Percentiles rank a stretch among this genome's conserved stretches.
Evolutionary conservation across 2,329 filamentous ascomycete genomes (phyloP).

Genomic region (Talaromyces amestolkiae): DNA sequence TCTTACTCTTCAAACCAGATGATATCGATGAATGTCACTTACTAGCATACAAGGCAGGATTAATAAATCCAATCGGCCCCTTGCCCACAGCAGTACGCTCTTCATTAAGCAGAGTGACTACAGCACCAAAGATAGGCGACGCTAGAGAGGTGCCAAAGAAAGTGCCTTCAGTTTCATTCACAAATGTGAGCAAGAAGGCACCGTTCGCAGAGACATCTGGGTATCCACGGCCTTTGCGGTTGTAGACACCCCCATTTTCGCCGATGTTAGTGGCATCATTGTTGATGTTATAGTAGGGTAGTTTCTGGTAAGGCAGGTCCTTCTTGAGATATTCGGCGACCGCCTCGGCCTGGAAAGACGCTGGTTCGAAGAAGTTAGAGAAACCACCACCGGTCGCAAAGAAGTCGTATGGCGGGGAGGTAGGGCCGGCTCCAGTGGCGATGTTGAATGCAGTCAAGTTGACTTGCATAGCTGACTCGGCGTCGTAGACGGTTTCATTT

Average conservation of each 20-base stretch:
- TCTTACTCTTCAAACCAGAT: not conserved
- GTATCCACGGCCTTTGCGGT: conserved; percentile 17
- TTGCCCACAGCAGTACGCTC: conserved; percentile 12
- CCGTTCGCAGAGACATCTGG: conserved; percentile 18
- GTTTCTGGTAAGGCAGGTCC: conserved; percentile 8
- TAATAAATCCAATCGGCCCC: conserved; percentile 18
- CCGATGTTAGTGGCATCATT: conserved; percentile 1
- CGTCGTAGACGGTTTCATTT: conserved; percentile 9
- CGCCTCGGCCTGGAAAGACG: conserved; percentile 42
- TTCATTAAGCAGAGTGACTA: conserved; percentile 17
- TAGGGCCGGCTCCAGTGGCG: conserved; percentile 28
- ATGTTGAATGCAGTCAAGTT: conserved; percentile 18
- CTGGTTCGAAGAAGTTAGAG: conserved; percentile 47
- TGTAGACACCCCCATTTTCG: conserved; percentile 16
- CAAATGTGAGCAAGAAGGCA: conserved; percentile 14
- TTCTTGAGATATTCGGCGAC: conserved; percentile 39
- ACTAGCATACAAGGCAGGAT: conserved; percentile 18
- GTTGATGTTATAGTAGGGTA: conserved; percentile 16
- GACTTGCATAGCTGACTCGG: conserved; percentile 17
- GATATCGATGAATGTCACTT: conserved; percentile 1
- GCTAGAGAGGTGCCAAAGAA: conserved; percentile 15
- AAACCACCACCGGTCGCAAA: conserved; percentile 43
- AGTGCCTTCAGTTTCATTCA: conserved; percentile 9
- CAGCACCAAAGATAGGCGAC: conserved; percentile 13
- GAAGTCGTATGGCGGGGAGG: conserved; percentile 29